Evolutionary conservation across 306 rosid genomes (phyloP).

Genomic region (Cicer bijugum): DNA sequence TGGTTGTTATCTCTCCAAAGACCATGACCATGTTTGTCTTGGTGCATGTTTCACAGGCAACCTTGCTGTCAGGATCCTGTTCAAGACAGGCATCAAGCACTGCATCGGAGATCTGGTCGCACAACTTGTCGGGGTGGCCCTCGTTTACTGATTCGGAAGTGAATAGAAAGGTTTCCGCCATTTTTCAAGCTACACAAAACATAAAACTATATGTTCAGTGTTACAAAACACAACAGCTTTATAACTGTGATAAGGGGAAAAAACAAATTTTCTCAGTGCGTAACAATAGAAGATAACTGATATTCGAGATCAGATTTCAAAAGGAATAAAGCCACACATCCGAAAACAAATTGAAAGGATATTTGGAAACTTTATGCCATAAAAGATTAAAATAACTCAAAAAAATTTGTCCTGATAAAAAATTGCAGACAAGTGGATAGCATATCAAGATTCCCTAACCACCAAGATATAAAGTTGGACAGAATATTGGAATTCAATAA

Average conservation of each 20-base stretch:
- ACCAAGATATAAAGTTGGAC: slow-evolving; percentile 34
- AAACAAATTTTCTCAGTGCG: not conserved
- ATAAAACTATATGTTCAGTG: slow-evolving; percentile 30
- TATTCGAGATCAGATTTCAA: slow-evolving; percentile 18
- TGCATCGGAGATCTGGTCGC: slow-evolving; percentile 99
- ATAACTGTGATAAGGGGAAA: not conserved
- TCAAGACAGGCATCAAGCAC: slow-evolving; percentile 98
- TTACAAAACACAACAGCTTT: slow-evolving; percentile 25
- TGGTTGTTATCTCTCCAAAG: slow-evolving; percentile 98
- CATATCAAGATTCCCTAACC: slow-evolving; percentile 38
- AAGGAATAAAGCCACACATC: slow-evolving; percentile 24
- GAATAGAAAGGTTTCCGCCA: slow-evolving; percentile 93
- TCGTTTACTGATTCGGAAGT: slow-evolving; percentile 98
- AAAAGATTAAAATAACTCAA: slow-evolving; percentile 10
- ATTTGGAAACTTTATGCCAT: slow-evolving; percentile 20
- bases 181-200: slow-evolving; percentile 60
- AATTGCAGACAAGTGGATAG: slow-evolving; percentile 28
- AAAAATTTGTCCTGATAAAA: slow-evolving; percentile 19
- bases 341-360: not conserved
- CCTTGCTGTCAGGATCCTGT: slow-evolving; percentile 99
- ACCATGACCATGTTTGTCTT: slow-evolving; percentile 99
- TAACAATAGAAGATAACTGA: not conserved
- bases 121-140: slow-evolving; percentile 99
- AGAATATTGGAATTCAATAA: slow-evolving; percentile 41
- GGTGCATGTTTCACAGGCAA: slow-evolving; percentile 99